Conservation (phyloP, 306 rosid species). For the Senna siamea region DNA sequence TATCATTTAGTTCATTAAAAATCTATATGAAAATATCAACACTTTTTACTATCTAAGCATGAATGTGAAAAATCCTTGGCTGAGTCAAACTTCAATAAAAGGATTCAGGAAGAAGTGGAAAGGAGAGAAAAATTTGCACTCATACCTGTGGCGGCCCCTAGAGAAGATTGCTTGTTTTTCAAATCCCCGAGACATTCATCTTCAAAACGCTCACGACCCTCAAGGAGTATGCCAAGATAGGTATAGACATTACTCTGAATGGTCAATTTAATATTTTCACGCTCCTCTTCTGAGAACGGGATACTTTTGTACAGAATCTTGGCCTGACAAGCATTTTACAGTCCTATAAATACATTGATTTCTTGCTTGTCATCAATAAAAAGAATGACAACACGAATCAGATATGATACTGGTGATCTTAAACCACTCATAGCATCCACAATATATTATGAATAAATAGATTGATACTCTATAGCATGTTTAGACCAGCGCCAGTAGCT, state of each 20-base stretch:
- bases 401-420: background rate
- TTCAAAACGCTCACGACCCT: conserved; percentile 98
- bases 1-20: background rate
- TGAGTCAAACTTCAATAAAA: conserved; percentile 20
- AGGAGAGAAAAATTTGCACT: conserved; percentile 23
- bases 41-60: background rate
- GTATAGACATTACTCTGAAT: conserved; percentile 91
- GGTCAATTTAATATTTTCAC: conserved; percentile 75
- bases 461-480: conserved; percentile 1
- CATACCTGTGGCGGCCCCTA: conserved; percentile 56
- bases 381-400: conserved; percentile 7
- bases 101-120: conserved; percentile 17
- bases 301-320: conserved; percentile 79
- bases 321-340: conserved; percentile 65
- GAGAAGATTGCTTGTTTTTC: conserved; percentile 50
- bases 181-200: conserved; percentile 68
- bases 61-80: background rate
- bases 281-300: conserved; percentile 90
- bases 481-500: conserved; percentile 31
- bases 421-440: conserved; percentile 25
- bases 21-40: background rate
- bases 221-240: conserved; percentile 93
- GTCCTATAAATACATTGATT: conserved; percentile 25
- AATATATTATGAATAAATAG: conserved; percentile 24
- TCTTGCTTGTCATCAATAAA: conserved; percentile 33